Evolutionary conservation across 2,329 filamentous ascomycete species (phyloP), one percentile per base, ranked within the genome.

Genomic region (Nannizzia gypsea): DNA sequence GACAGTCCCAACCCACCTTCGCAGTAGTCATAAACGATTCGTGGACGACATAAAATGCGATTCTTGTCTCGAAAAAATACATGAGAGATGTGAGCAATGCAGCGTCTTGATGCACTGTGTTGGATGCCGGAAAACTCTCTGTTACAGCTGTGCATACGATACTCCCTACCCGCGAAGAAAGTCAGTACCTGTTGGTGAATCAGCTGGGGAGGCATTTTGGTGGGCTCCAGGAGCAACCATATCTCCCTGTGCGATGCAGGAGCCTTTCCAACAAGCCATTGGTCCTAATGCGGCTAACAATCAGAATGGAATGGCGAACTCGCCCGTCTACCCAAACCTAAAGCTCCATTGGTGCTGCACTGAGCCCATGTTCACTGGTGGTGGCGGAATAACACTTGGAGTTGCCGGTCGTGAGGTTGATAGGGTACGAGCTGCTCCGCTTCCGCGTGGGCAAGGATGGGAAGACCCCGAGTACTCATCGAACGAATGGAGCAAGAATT

Each of bases 71-170:
- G 79, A 80, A 48, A 66, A 71, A 34, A 82, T 83, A 48, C 66
- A 75, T 44, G 81, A 83, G 67, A 71, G 81, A 56, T 83, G 81
- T 65, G 81, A 83, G 68, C 81, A 82, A 61, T 83, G 81, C 68
- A 83, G 81, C 60, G 79, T 83, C 15, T 72, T 81, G 64, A 83
- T 83, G 81, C 81, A 83, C 66, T 83, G 81, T 66, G 78, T 81
- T 66, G 81, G 81, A 40, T 83, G 81, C 65, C 75, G 81, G 56
- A 83, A 81, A 70, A 83, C 80, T 1, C 75, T 83, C 1, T 83
- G 81, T 71, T 79, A 79, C 20, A 82, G 80, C 67, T 83, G 81
- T 67, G 80, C 81, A 4, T 83, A 81, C 68, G 80, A 82, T 64
- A 73, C 79, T 15, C 79, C 66, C 63, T 83, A 74, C 72, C 73